Evolutionary conservation across 2,329 filamentous ascomycete species (phyloP), one percentile per base, ranked within the genome.

Genomic region (Pezicula radicicola): DNA sequence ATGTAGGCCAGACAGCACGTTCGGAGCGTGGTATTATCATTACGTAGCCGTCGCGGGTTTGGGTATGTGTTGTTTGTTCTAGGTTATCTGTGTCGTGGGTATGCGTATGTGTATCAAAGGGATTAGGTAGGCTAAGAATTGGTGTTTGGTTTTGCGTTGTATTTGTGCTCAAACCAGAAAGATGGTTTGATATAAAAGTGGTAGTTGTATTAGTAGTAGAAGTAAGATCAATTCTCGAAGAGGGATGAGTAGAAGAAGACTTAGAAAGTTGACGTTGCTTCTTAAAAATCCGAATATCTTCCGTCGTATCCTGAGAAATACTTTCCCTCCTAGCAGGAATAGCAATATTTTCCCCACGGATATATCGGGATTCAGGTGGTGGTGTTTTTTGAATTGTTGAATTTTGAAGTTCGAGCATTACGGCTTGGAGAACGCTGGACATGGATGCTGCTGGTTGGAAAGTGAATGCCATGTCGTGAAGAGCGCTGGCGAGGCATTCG

Each of bases 361-460:
- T 21, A 21, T 50, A 39, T 9, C 35, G 10, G 9, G 13, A 49
- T 35, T 50, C 58, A 25, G 50, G 50, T 28, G 21, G 54, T 30
- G 55, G 55, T 4, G 50, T 57, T 28, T 52, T 57, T 4, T 37
- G 36, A 16, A 16, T 33, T 13, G 30, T 46, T 12, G 46, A 45
- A 19, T 52, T 55, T 46, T 69, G 70, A 2, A 80, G 69, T 55
- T 80, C 75, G 6, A 72, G 65, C 37, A 80, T 70, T n/a, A 80
- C 76, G n/a, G 72, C 73, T 53, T 76, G 73, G 4, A 82, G 70
- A 6, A 81, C 70, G 15, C 72, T 67, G 28, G 77, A 75, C 77
- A 82, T 81, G 48, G 75, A 71, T 33, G 75, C 72, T 0, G 78
- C 78, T 1, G 79, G 78, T 50, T 79, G 73, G 61, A 80, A 81